Base-by-base conservation (phyloP, 1,139 yeast species). In the Fermentozyma sake region DNA sequence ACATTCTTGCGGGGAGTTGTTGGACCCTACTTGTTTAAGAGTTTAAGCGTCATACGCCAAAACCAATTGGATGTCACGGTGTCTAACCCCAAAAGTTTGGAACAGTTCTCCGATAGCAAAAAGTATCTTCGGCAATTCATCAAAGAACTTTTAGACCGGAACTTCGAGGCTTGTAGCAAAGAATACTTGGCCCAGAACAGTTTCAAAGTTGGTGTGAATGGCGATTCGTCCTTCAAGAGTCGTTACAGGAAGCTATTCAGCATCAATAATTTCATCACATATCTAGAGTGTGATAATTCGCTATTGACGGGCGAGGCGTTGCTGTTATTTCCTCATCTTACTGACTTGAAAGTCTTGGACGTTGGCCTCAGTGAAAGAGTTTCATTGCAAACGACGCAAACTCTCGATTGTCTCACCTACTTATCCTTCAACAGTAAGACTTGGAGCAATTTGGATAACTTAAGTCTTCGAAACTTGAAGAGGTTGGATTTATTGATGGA, bases 1-100 rank as follows among this genome's bases (percentile, higher is more conserved):
- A 27, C 34, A 4, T 31, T 27, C 8, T 35, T 59, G 4, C 38
- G 65, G n/a, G 29, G 27, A 9, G 32, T 38, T 11, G 29, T 56
- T 5, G 58, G 54, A 1, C 48, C 45, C 2, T 10, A 34, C 4
- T 12, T 58, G 17, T 58, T 56, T 27, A 31, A 31, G 7, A 36
- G 34, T 8, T 14, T 52, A 3, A 59, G 64, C 34, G 34, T 58
- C 22, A 39, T 58, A 4, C 32, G 65, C 17, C 31, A 32, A 16
- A 56, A 56, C 33, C 55, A 54, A 30, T 36, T 54, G n/a, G 65
- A 59, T 39, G 46, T 54, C 7, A 33, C 55, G 9, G 31, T 58
- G 22, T 41, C 46, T 2, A 39, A 36, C 12, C 60, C 62, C 9
- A 38, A 34, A 21, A 24, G 41, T 6, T 44, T 42, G 37, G 48